phyloP scores from a whole-genome alignment of 306 rosid species.

The Rosa multiflora region DNA sequence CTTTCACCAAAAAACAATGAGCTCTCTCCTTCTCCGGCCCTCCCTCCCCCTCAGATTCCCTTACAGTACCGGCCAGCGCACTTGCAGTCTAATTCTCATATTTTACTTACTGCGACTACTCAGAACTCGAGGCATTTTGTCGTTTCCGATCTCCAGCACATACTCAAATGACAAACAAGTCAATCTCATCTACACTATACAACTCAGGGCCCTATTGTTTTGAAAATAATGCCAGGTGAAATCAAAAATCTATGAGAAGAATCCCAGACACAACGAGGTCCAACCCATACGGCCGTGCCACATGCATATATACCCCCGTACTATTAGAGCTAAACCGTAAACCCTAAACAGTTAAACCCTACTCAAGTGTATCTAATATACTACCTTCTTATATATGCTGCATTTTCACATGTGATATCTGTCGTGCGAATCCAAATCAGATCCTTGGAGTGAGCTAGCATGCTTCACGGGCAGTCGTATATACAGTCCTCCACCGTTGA shows the following conservation, averaged over 20 bases:
- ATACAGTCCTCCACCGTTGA: background rate
- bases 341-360: too few relatives aligned
- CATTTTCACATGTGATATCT: background rate
- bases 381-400: too few relatives aligned
- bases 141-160: conserved; percentile 3
- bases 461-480: background rate
- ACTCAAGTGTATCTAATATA: too few relatives aligned
- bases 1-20: background rate
- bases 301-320: background rate
- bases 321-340: background rate
- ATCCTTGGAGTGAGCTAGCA: background rate
- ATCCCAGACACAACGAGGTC: background rate
- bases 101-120: background rate
- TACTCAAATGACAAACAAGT: background rate
- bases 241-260: background rate
- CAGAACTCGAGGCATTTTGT: background rate
- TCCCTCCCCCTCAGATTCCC: conserved; percentile 1
- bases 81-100: background rate
- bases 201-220: background rate
- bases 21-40: background rate
- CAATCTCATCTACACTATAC: background rate
- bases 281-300: background rate
- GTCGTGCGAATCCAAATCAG: background rate
- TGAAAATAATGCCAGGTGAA: background rate
- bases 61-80: background rate